phyloP scores from a whole-genome alignment of 2,329 filamentous ascomycete genomes.

The Penicillium sp. region DNA sequence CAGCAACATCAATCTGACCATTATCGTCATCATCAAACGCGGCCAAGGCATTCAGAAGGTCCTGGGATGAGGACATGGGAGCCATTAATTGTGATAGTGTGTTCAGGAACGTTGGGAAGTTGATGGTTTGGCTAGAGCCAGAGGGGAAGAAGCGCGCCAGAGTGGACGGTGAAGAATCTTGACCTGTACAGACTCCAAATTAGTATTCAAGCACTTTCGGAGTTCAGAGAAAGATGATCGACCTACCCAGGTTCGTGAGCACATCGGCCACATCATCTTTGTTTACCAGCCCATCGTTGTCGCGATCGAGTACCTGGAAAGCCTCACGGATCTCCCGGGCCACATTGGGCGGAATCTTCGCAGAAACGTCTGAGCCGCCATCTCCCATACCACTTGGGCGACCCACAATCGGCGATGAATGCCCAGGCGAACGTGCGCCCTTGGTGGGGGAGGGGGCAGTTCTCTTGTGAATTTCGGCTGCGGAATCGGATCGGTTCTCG shows the following conservation, averaged over 20 bases:
- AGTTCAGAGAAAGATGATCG: background rate
- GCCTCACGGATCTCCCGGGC: constrained; percentile 85
- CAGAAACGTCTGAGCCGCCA: constrained; percentile 36
- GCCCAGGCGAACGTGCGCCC: constrained; percentile 28
- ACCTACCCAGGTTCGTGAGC: constrained; percentile 73
- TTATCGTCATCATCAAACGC: constrained; percentile 96
- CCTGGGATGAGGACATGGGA: constrained; percentile 71
- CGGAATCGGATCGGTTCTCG: constrained; percentile 30
- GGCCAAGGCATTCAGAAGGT: constrained; percentile 84
- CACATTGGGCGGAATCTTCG: constrained; percentile 70
- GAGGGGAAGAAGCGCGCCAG: constrained; percentile 81
- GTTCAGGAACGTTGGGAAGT: constrained; percentile 82
- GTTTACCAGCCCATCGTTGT: constrained; percentile 80
- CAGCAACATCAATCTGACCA: constrained; percentile 80
- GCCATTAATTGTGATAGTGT: constrained; percentile 72
- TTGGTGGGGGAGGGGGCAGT: constrained; percentile 41
- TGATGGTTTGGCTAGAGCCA: constrained; percentile 68
- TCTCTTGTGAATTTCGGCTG: constrained; percentile 38
- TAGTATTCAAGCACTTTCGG: background rate
- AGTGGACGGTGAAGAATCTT: constrained; percentile 68
- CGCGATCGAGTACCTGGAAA: constrained; percentile 88
- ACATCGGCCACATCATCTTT: constrained; percentile 84
- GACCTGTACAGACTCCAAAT: constrained; percentile 51
- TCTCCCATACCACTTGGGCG: constrained; percentile 24
- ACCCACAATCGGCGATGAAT: constrained; percentile 29